A percentile compares a stretch with the other conserved stretches of the same genome.
These are phyloP conservation scores for Favolaschia claudopus DNA, from an alignment of 768 basidiomycete species.

Conservation along the genomic window DNA sequence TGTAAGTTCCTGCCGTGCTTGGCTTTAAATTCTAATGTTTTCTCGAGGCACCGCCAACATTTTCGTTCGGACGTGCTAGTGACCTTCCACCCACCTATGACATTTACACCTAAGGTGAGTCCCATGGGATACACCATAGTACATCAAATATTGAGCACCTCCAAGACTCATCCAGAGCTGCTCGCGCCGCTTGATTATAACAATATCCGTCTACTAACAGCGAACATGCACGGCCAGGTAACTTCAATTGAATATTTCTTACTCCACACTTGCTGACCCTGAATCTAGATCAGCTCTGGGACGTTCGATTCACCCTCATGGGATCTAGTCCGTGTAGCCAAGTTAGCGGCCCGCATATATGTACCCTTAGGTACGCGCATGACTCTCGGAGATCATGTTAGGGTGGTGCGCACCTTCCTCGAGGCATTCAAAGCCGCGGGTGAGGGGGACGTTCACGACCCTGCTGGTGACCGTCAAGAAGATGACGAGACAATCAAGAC, in stretches of 20 bases:
- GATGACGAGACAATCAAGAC: conserved; percentile 33
- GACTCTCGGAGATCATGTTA: conserved; percentile 85
- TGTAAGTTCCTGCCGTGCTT: conserved; percentile 46
- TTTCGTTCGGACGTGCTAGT: conserved; percentile 90
- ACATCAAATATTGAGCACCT: conserved; percentile 5
- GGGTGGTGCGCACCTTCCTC: conserved; percentile 76
- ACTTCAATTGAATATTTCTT: background rate
- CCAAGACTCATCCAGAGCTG: conserved; percentile 74
- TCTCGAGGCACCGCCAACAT: conserved; percentile 77
- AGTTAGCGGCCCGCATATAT: conserved; percentile 82
- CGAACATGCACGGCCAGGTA: conserved; percentile 60
- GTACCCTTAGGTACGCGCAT: conserved; percentile 88
- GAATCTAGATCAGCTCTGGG: conserved; percentile 66
- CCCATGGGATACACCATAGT: background rate
- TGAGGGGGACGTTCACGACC: conserved; percentile 33
- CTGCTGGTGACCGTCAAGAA: conserved; percentile 30
- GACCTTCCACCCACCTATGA: conserved; percentile 77
- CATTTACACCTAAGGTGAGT: conserved; percentile 67
- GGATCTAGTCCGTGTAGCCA: conserved; percentile 76
- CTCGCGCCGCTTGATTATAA: conserved; percentile 70
- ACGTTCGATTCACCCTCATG: conserved; percentile 89
- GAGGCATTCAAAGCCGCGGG: conserved; percentile 72
- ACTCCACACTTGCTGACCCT: background rate
- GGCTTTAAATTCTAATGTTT: conserved; percentile 15
- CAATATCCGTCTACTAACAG: conserved; percentile 65